phyloP scores from a whole-genome alignment of 1,284 basidiomycete genomes.

The Tilletia horrida region DNA sequence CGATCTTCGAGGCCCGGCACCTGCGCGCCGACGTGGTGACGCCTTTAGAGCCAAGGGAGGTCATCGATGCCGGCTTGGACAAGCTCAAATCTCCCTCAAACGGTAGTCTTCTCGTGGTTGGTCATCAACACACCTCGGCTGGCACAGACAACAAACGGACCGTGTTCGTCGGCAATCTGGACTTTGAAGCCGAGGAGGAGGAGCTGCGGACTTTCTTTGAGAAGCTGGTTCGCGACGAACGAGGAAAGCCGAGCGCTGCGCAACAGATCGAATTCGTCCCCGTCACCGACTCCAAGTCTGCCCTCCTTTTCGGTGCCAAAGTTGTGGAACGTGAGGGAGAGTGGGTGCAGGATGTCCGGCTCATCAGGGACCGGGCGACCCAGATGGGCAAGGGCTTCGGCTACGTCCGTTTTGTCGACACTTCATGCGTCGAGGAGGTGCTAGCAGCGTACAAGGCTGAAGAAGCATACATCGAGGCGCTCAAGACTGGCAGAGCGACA shows the following conservation, averaged over 20 bases:
- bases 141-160: constrained; percentile 63
- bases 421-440: constrained; percentile 56
- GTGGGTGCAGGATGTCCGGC: constrained; percentile 81
- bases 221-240: constrained; percentile 69
- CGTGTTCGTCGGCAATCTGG: constrained; percentile 86
- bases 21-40: constrained; percentile 47
- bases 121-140: neutral
- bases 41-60: constrained; percentile 37
- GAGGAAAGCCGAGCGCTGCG: constrained; percentile 59
- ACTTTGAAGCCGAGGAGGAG: constrained; percentile 87
- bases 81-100: constrained; percentile 23
- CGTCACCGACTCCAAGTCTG: neutral
- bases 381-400: constrained; percentile 97
- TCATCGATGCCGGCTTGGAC: constrained; percentile 45
- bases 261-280: neutral
- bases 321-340: neutral
- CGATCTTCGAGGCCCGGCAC: constrained; percentile 67
- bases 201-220: constrained; percentile 85
- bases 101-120: constrained; percentile 7
- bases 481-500: neutral
- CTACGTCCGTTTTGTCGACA: constrained; percentile 81
- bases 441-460: constrained; percentile 49
- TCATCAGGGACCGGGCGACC: constrained; percentile 85
- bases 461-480: constrained; percentile 39
- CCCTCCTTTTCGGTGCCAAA: neutral